phyloP scores from a whole-genome alignment of 2,329 filamentous ascomycete genomes.

The Truncatella angustata region DNA sequence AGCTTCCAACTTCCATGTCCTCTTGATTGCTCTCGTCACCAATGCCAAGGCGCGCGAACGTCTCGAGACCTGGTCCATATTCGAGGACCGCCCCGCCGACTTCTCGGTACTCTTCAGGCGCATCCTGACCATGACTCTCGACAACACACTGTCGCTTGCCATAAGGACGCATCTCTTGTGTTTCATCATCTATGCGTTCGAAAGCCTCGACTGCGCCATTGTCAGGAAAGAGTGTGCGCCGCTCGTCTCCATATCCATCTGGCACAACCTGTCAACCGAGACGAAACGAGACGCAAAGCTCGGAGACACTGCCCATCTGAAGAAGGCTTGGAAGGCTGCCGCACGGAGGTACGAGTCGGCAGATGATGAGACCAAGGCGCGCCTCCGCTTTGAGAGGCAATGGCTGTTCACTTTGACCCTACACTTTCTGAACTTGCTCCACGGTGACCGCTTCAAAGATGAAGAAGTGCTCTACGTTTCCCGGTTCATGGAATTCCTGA shows the following conservation, averaged over 20 bases:
- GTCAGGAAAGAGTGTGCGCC: slow-evolving; percentile 96
- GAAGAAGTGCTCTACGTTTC: slow-evolving; percentile 83
- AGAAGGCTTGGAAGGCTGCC: slow-evolving; percentile 88
- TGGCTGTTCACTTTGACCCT: slow-evolving; percentile 88
- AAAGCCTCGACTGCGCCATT: slow-evolving; percentile 84
- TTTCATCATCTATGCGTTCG: slow-evolving; percentile 89
- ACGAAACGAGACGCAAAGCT: slow-evolving; percentile 70
- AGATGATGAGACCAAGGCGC: slow-evolving; percentile 75
- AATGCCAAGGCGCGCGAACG: slow-evolving; percentile 88
- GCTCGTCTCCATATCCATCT: slow-evolving; percentile 89
- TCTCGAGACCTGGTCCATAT: slow-evolving; percentile 82
- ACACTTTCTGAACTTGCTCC: slow-evolving; percentile 76
- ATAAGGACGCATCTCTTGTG: slow-evolving; percentile 81
- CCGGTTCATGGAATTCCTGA: slow-evolving; percentile 86
- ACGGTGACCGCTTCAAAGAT: slow-evolving; percentile 50
- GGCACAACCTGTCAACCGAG: slow-evolving; percentile 87
- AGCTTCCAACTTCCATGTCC: slow-evolving; percentile 86
- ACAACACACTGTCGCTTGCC: slow-evolving; percentile 61
- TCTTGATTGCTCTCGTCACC: slow-evolving; percentile 80
- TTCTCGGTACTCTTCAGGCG: slow-evolving; percentile 90
- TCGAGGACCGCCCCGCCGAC: slow-evolving; percentile 72
- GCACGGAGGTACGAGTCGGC: slow-evolving; percentile 83
- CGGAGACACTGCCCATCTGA: slow-evolving; percentile 69
- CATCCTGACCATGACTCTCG: slow-evolving; percentile 81
- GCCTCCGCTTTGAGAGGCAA: slow-evolving; percentile 83